A percentile compares a stretch with the other conserved stretches of the same genome.
These are phyloP conservation scores for Xylaria scruposa DNA, from an alignment of 495 filamentous ascomycete genomes.

Conservation along the genomic window DNA sequence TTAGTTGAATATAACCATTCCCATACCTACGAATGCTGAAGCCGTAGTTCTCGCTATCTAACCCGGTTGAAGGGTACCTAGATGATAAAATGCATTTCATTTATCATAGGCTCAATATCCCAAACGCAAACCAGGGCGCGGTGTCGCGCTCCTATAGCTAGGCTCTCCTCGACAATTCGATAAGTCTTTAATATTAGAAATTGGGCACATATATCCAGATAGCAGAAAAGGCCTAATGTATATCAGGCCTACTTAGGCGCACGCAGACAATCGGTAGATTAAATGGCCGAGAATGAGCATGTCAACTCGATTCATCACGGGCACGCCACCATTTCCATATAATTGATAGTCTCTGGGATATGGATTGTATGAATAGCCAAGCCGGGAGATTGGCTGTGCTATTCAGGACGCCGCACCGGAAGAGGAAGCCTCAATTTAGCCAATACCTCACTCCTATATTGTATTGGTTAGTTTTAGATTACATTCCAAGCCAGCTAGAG, in stretches of 20 bases:
- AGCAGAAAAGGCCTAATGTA: background rate
- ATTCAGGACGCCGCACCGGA: slow-evolving; percentile 3
- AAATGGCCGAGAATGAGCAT: background rate
- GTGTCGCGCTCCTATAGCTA: background rate
- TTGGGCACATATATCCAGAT: background rate
- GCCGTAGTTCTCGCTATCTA: background rate
- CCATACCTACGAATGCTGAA: background rate
- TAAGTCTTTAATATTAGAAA: background rate
- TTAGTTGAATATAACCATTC: background rate
- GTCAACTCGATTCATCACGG: background rate
- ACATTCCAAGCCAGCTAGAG: background rate
- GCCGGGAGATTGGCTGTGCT: slow-evolving; percentile 18
- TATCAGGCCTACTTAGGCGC: background rate
- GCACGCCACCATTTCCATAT: background rate
- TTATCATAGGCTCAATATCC: background rate
- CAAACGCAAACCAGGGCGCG: background rate
- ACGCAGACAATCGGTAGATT: slow-evolving; percentile 12
- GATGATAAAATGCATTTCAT: background rate
- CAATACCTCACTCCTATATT: slow-evolving; percentile 7
- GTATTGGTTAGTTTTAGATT: slow-evolving; percentile 18
- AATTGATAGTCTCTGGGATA: background rate
- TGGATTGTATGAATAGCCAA: slow-evolving; percentile 10
- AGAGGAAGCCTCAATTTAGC: slow-evolving; percentile 20
- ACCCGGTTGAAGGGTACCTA: background rate
- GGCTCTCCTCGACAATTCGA: background rate